Conservation (phyloP, 2,329 filamentous ascomycete genomes). For the Botryotinia convoluta region DNA sequence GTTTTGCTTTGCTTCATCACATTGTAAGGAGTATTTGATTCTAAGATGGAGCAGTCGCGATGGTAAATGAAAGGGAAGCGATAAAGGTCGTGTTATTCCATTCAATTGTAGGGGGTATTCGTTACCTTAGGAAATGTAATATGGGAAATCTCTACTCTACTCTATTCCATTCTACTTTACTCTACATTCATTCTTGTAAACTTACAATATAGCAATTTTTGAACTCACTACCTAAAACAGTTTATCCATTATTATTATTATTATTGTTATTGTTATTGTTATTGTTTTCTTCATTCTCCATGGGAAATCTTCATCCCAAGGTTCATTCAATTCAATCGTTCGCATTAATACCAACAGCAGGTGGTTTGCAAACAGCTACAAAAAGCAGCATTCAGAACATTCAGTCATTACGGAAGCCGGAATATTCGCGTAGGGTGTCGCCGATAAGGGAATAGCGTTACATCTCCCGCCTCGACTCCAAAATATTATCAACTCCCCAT, state of each 20-base stretch:
- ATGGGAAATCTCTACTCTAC: background rate
- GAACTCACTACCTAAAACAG: no score
- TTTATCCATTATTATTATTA: background rate
- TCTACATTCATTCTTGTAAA: background rate
- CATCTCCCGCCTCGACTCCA: slow-evolving; percentile 18
- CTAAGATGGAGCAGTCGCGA: slow-evolving; percentile 12
- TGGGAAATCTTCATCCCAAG: background rate
- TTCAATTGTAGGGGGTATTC: background rate
- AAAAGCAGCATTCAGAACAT: slow-evolving; percentile 2
- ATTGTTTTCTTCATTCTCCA: background rate
- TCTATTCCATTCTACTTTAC: background rate
- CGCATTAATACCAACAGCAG: background rate
- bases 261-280: background rate
- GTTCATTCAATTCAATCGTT: background rate
- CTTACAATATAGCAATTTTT: background rate
- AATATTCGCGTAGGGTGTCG: slow-evolving; percentile 3
- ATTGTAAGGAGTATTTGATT: background rate
- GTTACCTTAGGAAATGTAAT: background rate
- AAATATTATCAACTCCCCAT: slow-evolving; percentile 15
- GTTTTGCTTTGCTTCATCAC: slow-evolving; percentile 27
- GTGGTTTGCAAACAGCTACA: background rate
- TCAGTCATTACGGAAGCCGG: background rate
- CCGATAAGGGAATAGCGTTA: slow-evolving; percentile 22
- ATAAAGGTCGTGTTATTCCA: slow-evolving; percentile 28
- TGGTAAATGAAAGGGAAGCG: slow-evolving; percentile 3